Evolutionary conservation across 2,329 filamentous ascomycete species (phyloP), one percentile per base, ranked within the genome.

Genomic region (Aspergillus persii): DNA sequence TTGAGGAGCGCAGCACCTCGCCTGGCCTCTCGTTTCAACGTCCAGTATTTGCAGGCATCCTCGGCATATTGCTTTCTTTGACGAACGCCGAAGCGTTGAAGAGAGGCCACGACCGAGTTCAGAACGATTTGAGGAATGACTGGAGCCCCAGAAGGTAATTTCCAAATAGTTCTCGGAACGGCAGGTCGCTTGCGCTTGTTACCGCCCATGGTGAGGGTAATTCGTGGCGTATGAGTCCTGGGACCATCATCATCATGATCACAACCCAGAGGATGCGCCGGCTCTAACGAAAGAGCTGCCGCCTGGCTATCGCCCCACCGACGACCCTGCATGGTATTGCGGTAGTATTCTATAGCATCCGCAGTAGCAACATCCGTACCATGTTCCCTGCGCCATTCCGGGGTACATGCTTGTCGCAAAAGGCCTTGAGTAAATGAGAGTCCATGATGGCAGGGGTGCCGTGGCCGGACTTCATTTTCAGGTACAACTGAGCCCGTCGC

Each of bases 21-120:
- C 36, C 95, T 87, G 62, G 94, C 91, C 75, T 99, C 95, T 57
- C 95, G 87, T 79, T 99, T 99, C 63, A 99, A 77, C 0, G 95
- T 98, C 95, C 95, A 99, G 77, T 98, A 99, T 67, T 92, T 92
- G 78, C 94, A 98, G 2, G 91, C 91, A 74, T 97, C 94, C 58
- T 92, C 89, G 2, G 96, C 88, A 73, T 92, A 99, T 61, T 97
- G 93, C 71, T 96, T 96, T 54, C 92, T 87, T 72, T 95, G 96
- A 31, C 89, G 86, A 39, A 91, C 82, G n/a, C 86, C 86, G 73
- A 98, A 98, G 51, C 91, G 87, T 62, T 89, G 86, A 36, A 99
- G 83, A 0, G 93, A 91, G 49, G 86, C 86, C 67, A 96, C 91
- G 26, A 99, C 92, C 30, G 89, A 88, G 65, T 94, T 90, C 62